phyloP scores from a whole-genome alignment of 1,139 yeast genomes.

The Hemisphaericaspora xylanilytica region DNA sequence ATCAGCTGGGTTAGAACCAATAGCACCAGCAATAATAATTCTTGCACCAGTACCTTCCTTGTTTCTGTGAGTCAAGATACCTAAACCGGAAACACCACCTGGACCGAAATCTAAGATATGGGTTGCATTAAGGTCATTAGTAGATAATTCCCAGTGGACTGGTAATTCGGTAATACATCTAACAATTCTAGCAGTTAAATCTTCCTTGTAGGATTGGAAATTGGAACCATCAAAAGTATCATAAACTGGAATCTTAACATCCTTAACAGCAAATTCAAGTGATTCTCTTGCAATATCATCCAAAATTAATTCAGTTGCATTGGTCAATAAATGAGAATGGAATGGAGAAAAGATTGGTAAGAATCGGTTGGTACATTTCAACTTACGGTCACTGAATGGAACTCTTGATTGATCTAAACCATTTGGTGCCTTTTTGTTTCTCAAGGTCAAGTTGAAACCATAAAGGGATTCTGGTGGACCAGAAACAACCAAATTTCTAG shows the following conservation, averaged over 20 bases:
- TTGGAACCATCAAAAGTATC: slow-evolving; percentile 88
- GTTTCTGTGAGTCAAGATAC: slow-evolving; percentile 92
- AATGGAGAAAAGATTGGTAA: slow-evolving; percentile 95
- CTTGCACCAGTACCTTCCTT: slow-evolving; percentile 99
- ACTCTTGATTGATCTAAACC: slow-evolving; percentile 95
- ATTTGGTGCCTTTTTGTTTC: slow-evolving; percentile 92
- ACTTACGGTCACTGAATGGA: slow-evolving; percentile 89
- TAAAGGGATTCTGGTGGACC: slow-evolving; percentile 99
- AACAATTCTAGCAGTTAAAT: slow-evolving; percentile 58
- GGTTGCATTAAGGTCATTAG: slow-evolving; percentile 66
- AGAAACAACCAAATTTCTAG: slow-evolving; percentile 88
- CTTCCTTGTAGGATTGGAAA: slow-evolving; percentile 50
- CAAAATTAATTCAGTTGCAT: slow-evolving; percentile 66
- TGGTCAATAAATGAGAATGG: slow-evolving; percentile 82
- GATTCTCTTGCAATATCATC: slow-evolving; percentile 59
- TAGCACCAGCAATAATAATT: slow-evolving; percentile 87
- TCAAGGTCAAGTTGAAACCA: slow-evolving; percentile 87
- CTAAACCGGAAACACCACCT: slow-evolving; percentile 96
- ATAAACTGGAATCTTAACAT: slow-evolving; percentile 78
- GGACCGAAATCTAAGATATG: slow-evolving; percentile 98
- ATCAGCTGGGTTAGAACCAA: slow-evolving; percentile 60
- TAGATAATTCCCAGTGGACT: slow-evolving; percentile 93
- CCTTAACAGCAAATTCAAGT: slow-evolving; percentile 53
- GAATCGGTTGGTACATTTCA: slow-evolving; percentile 89
- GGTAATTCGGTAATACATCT: slow-evolving; percentile 84